Percentiles rank a stretch among this genome's conserved stretches.
These are phyloP conservation scores for Uronychia setigera DNA, from an alignment of 73 alveolate species.

Conservation along the genomic window DNA sequence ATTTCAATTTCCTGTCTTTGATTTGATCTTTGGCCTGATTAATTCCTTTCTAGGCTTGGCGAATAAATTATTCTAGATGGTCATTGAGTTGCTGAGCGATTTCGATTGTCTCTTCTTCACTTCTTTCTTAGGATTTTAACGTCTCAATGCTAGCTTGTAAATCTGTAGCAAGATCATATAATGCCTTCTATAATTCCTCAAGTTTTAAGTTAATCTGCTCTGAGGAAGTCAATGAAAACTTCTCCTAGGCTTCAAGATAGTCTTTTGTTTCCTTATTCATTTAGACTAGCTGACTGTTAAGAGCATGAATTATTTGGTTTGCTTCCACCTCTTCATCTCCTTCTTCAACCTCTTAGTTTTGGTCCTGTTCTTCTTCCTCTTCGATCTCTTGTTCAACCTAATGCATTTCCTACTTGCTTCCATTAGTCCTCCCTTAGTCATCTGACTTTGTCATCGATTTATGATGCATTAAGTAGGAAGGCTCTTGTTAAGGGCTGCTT, in stretches of 20 bases:
- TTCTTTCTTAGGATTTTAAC: neutral
- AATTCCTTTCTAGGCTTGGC: neutral
- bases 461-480: too few relatives aligned
- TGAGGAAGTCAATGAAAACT: neutral
- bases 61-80: neutral
- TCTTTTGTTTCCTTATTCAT: neutral
- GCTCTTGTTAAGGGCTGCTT: too few relatives aligned
- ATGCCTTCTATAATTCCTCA: neutral
- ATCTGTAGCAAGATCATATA: neutral
- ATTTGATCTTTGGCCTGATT: neutral
- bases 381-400: too few relatives aligned
- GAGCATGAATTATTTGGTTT: too few relatives aligned
- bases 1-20: neutral
- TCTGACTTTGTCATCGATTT: too few relatives aligned
- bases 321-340: too few relatives aligned
- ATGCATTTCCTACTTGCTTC: too few relatives aligned
- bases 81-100: conserved; percentile 1
- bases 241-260: neutral
- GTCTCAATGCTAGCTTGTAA: neutral
- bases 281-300: too few relatives aligned
- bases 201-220: neutral
- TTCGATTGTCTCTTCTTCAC: neutral
- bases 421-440: too few relatives aligned
- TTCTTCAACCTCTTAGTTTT: too few relatives aligned
- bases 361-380: too few relatives aligned